phyloP scores from a whole-genome alignment of 208 protist genomes.

The Crithidia brevicula region DNA sequence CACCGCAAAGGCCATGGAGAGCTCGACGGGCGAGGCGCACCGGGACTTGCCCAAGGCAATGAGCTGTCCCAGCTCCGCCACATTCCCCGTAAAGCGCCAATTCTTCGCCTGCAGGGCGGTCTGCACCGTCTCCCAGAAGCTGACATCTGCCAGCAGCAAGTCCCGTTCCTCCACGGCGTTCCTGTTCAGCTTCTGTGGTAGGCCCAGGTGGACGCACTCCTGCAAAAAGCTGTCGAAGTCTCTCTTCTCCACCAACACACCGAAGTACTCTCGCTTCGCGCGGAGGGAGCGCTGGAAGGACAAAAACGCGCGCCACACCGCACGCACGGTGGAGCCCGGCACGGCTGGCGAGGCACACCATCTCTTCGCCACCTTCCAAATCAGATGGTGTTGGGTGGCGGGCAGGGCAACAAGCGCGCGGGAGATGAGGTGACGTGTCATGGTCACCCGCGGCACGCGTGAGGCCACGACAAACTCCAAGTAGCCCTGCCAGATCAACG shows the following conservation, averaged over 20 bases:
- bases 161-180: slow-evolving; percentile 16
- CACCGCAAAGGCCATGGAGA: slow-evolving; percentile 53
- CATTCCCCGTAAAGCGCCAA: slow-evolving; percentile 50
- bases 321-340: slow-evolving; percentile 50
- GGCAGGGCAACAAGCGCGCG: slow-evolving; percentile 62
- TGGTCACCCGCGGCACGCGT: slow-evolving; percentile 57
- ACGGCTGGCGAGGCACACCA: slow-evolving; percentile 54
- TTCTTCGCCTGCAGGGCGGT: slow-evolving; percentile 52
- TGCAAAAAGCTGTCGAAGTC: slow-evolving; percentile 53
- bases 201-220: slow-evolving; percentile 53
- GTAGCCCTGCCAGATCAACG: slow-evolving; percentile 73
- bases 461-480: slow-evolving; percentile 66
- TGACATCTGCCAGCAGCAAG: slow-evolving; percentile 43
- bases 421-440: slow-evolving; percentile 61
- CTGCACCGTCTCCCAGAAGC: slow-evolving; percentile 72
- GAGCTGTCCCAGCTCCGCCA: slow-evolving; percentile 45
- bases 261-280: slow-evolving; percentile 66
- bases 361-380: slow-evolving; percentile 65
- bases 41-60: slow-evolving; percentile 43
- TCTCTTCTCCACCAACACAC: slow-evolving; percentile 53
- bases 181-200: slow-evolving; percentile 8
- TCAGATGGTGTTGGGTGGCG: slow-evolving; percentile 73
- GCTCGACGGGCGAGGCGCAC: slow-evolving; percentile 56
- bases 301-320: slow-evolving; percentile 66
- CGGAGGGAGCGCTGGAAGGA: slow-evolving; percentile 55